phyloP scores from a whole-genome alignment of 1,284 basidiomycete genomes.

The Sporisorium sorghi region DNA sequence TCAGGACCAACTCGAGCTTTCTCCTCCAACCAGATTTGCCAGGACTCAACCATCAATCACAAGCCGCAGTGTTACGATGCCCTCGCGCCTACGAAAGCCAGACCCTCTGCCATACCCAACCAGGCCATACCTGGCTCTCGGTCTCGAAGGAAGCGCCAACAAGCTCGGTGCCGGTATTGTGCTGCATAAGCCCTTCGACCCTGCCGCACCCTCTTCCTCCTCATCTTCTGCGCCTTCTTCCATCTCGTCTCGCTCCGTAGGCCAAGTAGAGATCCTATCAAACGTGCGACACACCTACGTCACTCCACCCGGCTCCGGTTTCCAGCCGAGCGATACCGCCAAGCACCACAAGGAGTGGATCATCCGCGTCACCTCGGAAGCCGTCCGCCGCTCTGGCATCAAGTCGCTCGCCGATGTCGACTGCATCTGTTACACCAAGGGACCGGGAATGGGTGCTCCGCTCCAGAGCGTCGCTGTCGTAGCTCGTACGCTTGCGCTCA shows the following conservation, averaged over 20 bases:
- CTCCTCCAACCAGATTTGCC: background rate
- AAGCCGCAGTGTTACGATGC: constrained; percentile 18
- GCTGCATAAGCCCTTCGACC: constrained; percentile 79
- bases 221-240: constrained; percentile 67
- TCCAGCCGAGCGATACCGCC: constrained; percentile 93
- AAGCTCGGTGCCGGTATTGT: constrained; percentile 97
- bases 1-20: no score
- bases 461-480: constrained; percentile 94
- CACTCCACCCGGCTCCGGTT: constrained; percentile 96
- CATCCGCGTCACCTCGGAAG: constrained; percentile 82
- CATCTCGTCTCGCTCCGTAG: constrained; percentile 78
- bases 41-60: background rate
- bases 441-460: constrained; percentile 99
- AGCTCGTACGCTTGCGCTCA: constrained; percentile 87
- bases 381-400: constrained; percentile 77
- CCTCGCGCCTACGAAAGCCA: constrained; percentile 28
- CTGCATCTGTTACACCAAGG: constrained; percentile 97
- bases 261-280: constrained; percentile 70
- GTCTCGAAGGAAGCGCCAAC: constrained; percentile 77
- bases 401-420: constrained; percentile 82
- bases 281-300: constrained; percentile 93
- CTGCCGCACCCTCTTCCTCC: constrained; percentile 31
- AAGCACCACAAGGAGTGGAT: constrained; percentile 95
- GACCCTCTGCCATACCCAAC: constrained; percentile 55
- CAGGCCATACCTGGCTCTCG: constrained; percentile 62